phyloP scores from a whole-genome alignment of 192 early-diverging fungal genomes.

The Geranomyces michiganensis region DNA sequence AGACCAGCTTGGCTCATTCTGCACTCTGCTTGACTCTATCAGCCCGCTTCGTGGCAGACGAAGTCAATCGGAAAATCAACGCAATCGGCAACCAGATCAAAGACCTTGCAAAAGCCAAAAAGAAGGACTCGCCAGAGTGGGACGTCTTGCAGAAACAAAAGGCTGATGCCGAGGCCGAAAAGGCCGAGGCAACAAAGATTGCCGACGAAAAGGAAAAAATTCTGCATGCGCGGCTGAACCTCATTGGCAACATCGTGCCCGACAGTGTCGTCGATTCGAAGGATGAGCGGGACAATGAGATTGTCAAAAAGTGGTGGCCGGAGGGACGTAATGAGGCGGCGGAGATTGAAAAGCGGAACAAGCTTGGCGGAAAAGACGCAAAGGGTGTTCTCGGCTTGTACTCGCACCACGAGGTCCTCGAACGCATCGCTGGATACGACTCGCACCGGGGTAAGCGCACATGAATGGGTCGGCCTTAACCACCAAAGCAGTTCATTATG shows the following conservation, averaged over 20 bases:
- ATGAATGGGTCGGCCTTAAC: too few relatives aligned
- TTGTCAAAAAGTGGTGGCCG: slow-evolving; percentile 59
- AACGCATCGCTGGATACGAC: slow-evolving; percentile 88
- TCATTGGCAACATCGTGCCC: slow-evolving; percentile 95
- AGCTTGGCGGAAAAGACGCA: slow-evolving; percentile 48
- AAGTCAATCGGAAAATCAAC: slow-evolving; percentile 89
- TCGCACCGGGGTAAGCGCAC: slow-evolving; percentile 66
- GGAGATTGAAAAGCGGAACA: slow-evolving; percentile 38
- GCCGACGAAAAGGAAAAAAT: slow-evolving; percentile 67
- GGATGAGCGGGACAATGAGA: slow-evolving; percentile 71
- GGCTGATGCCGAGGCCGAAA: slow-evolving; percentile 70
- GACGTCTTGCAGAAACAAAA: slow-evolving; percentile 70
- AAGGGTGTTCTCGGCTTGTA: slow-evolving; percentile 59
- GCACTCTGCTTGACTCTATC: too few relatives aligned
- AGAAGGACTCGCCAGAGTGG: slow-evolving; percentile 35
- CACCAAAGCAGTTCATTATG: too few relatives aligned
- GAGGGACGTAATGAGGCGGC: slow-evolving; percentile 46
- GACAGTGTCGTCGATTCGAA: slow-evolving; percentile 82
- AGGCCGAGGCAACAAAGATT: slow-evolving; percentile 58
- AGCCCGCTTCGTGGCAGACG: slow-evolving; percentile 86
- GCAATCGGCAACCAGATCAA: slow-evolving; percentile 90
- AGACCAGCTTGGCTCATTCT: too few relatives aligned
- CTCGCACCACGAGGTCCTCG: slow-evolving; percentile 91
- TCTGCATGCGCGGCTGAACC: slow-evolving; percentile 64
- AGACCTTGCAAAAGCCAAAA: slow-evolving; percentile 77